Base-by-base conservation (phyloP, 2,329 filamentous ascomycete genomes). In the Alternaria metachromatica region DNA sequence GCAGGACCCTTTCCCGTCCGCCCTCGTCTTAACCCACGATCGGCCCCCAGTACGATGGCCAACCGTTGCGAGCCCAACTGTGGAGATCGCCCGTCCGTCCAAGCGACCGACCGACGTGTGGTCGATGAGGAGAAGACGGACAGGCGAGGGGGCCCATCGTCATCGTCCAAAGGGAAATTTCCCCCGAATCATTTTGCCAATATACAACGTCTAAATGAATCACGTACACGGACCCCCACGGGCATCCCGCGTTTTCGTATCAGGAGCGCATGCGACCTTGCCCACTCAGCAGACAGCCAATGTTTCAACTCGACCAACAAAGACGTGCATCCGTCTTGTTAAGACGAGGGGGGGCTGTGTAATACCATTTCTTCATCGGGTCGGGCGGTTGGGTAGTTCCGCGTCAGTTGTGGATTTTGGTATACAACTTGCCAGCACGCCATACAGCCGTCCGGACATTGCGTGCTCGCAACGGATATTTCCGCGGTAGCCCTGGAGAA, bases 181-280 rank as follows among this genome's bases (percentile, higher is more conserved):
- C 43, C 15, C 37, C 62, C 67, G 63, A 66, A 59, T 41, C 37
- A 18, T 65, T 66, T 30, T 59, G 62, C 62, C 28, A 53, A 62
- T 62, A 67, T 66, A 66, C 62, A 54, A 71, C 69, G 57, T 45
- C 69, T 72, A 72, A 73, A 74, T 66, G 67, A 68, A 75, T 75
- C 67, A 73, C 72, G 73, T 75, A 74, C 67, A 68, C 59, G 49
- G 20, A 65, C 69, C 72, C 71, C 70, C 71, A 72, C 72, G 57
- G 44, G 10, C 48, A 73, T 66, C 70, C 73, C 72, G 60, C 68
- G 63, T 51, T 64, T 53, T 55, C 57, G 56, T 64, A 65, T 55
- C 69, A 51, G 62, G 63, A 33, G 62, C 63, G 69, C 66, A 67
- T 70, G 54, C 53, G 55, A 62, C 49, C 51, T 62, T 55, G 44